Conservation (phyloP, 1,284 basidiomycete species). For the Moniliophthora roreri region DNA sequence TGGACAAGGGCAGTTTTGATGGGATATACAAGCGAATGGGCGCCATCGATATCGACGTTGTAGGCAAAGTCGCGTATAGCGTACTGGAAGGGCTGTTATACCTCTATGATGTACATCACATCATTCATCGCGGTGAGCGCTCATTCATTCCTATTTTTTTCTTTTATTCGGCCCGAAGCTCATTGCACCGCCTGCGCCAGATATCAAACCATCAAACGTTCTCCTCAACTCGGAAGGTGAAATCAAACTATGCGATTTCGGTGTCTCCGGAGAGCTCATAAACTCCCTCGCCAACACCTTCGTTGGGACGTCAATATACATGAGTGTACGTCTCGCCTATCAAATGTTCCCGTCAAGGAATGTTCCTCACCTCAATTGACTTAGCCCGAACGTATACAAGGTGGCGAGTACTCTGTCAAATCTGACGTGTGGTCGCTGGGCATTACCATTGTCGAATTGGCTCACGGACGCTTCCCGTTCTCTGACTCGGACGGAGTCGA, state of each 20-base stretch:
- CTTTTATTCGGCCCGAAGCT: neutral
- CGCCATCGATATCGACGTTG: slow-evolving; percentile 85
- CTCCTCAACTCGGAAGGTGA: slow-evolving; percentile 91
- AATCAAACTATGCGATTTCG: slow-evolving; percentile 99
- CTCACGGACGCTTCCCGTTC: slow-evolving; percentile 90
- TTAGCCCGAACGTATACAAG: slow-evolving; percentile 98
- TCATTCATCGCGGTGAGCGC: slow-evolving; percentile 91
- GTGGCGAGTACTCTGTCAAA: slow-evolving; percentile 95
- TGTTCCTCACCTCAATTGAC: too few species aligned
- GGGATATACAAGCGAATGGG: slow-evolving; percentile 94
- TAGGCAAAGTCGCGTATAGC: slow-evolving; percentile 88
- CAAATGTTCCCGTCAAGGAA: slow-evolving; percentile 8
- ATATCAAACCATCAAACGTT: slow-evolving; percentile 99
- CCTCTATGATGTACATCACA: slow-evolving; percentile 96
- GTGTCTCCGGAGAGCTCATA: slow-evolving; percentile 97
- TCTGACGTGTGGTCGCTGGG: slow-evolving; percentile 98
- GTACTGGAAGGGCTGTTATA: slow-evolving; percentile 94
- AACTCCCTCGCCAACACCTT: slow-evolving; percentile 99
- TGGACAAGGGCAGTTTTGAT: slow-evolving; percentile 89
- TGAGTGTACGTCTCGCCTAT: slow-evolving; percentile 77
- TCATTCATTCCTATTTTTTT: neutral
- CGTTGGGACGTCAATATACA: slow-evolving; percentile 97
- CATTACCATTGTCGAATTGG: slow-evolving; percentile 93
- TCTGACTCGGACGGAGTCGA: slow-evolving; percentile 67
- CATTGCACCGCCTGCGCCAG: slow-evolving; percentile 37